A percentile compares a stretch with the other conserved stretches of the same genome.
phyloP scores from a whole-genome alignment of 169 alveolate species.

The Babesia bovis region DNA sequence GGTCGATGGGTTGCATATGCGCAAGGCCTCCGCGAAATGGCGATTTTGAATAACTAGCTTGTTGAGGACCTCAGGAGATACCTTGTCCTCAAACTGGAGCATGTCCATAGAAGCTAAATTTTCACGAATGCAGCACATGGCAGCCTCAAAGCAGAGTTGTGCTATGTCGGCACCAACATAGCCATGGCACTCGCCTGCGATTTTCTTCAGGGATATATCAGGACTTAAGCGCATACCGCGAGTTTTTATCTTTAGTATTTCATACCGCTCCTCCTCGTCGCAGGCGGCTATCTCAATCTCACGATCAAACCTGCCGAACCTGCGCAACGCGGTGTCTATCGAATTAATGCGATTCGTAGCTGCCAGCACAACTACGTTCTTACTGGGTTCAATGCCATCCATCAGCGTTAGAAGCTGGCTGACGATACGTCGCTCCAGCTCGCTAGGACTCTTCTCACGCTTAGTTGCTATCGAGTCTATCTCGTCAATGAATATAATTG shows the following conservation, averaged over 20 bases:
- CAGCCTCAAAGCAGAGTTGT: conserved; percentile 88
- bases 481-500: conserved; percentile 89
- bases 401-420: conserved; percentile 84
- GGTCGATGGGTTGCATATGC: conserved; percentile 88
- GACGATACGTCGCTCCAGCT: conserved; percentile 78
- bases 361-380: conserved; percentile 87
- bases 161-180: conserved; percentile 91
- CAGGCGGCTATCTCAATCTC: conserved; percentile 85
- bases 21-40: conserved; percentile 84
- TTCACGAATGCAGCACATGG: conserved; percentile 79
- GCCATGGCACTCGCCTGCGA: conserved; percentile 92
- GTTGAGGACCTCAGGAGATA: conserved; percentile 69
- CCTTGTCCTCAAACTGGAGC: conserved; percentile 58
- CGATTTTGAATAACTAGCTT: conserved; percentile 71
- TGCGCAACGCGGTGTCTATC: conserved; percentile 87
- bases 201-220: conserved; percentile 81
- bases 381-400: conserved; percentile 77
- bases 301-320: conserved; percentile 86
- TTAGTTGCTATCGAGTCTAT: conserved; percentile 89
- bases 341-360: conserved; percentile 90
- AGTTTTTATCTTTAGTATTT: conserved; percentile 85
- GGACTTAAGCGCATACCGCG: conserved; percentile 81
- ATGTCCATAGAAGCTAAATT: conserved; percentile 54
- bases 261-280: conserved; percentile 86
- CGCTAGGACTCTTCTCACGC: conserved; percentile 80